These are phyloP conservation scores for Solanum pimpinellifolium DNA, from an alignment of 257 asterid species.

Conservation along the genomic window DNA sequence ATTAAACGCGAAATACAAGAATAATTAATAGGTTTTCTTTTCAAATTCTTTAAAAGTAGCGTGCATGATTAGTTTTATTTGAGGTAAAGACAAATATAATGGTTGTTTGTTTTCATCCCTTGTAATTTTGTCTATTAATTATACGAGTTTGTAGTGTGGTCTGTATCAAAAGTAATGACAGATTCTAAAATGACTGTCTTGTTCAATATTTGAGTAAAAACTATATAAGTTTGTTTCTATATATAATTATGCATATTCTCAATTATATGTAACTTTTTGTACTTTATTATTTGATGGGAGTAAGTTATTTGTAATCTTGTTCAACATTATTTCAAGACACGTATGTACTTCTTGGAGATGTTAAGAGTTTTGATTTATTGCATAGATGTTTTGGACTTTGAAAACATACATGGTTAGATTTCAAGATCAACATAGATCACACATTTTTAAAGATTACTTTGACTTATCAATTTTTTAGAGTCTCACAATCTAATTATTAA, in stretches of 20 bases:
- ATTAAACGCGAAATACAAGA: background rate
- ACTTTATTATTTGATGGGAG: background rate
- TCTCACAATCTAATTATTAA: too few species aligned
- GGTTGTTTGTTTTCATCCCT: background rate
- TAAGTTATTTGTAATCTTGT: background rate
- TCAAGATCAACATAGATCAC: background rate
- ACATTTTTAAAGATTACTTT: background rate
- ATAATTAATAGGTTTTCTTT: background rate
- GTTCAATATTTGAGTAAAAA: background rate
- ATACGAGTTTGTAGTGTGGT: background rate
- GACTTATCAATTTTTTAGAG: too few species aligned
- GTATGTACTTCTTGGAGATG: background rate
- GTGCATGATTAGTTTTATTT: background rate
- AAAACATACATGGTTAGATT: background rate
- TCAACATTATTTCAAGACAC: background rate
- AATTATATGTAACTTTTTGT: background rate
- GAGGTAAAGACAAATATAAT: background rate
- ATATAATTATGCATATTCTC: background rate
- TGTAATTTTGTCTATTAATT: background rate
- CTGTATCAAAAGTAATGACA: background rate
- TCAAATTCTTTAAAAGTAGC: background rate
- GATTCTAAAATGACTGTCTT: background rate
- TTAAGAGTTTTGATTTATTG: too few species aligned
- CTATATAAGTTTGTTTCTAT: background rate
- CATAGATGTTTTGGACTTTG: background rate